Percentiles rank a stretch among this genome's conserved stretches.
Evolutionary conservation across 78 protist genomes (phyloP).

Genomic region (Dictyostelium citrinum): DNA sequence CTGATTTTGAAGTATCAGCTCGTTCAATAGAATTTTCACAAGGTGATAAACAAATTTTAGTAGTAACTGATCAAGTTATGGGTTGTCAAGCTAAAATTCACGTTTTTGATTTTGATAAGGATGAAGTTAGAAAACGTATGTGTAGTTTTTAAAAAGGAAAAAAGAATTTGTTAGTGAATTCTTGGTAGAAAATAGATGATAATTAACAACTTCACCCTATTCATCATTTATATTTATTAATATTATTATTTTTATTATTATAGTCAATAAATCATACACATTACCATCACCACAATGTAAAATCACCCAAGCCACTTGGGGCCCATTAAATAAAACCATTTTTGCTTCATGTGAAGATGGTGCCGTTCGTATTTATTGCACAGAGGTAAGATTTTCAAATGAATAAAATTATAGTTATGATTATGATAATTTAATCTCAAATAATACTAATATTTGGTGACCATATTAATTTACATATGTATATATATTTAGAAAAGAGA

Average conservation of each 20-base stretch:
- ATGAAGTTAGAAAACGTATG: constrained; percentile 50
- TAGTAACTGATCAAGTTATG: constrained; percentile 73
- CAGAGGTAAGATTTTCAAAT: not conserved
- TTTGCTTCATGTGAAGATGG: constrained; percentile 81
- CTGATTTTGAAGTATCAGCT: constrained; percentile 45
- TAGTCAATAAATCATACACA: not conserved
- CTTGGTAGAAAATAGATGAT: not conserved
- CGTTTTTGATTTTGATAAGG: constrained; percentile 71
- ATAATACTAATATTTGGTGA: not conserved
- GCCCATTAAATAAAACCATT: constrained; percentile 71
- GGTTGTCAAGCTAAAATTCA: constrained; percentile 77
- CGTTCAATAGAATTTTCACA: constrained; percentile 73
- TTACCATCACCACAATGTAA: constrained; percentile 46
- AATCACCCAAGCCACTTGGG: constrained; percentile 68
- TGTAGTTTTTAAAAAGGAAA: no score
- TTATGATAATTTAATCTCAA: not conserved
- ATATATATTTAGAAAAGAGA: constrained; percentile 44
- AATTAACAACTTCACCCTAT: not conserved
- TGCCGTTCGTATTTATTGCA: constrained; percentile 70
- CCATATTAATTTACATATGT: not conserved
- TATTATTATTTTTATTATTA: not conserved
- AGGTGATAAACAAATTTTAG: constrained; percentile 80
- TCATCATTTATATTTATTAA: not conserved
- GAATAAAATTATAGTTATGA: not conserved
- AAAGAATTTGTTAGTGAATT: no score